Percentiles rank a stretch among this genome's conserved stretches.
Conservation (phyloP, 176 grass and related monocot genomes). For the Musa schizocarpa region DNA sequence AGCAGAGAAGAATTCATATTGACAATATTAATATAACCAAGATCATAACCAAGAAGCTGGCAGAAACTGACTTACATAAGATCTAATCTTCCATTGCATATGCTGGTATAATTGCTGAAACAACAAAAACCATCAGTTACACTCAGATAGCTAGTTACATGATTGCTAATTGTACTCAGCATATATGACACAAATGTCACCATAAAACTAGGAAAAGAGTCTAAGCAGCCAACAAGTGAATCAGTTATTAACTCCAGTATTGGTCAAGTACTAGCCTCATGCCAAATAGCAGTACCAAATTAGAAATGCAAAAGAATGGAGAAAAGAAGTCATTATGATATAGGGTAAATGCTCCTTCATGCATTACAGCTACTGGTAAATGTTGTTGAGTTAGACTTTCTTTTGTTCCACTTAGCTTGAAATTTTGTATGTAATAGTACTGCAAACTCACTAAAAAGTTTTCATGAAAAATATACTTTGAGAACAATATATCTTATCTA, state of each 20-base stretch:
- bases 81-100: conserved; percentile 82
- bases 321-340: neutral
- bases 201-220: neutral
- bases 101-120: conserved; percentile 80
- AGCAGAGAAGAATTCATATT: neutral
- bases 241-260: neutral
- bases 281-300: neutral
- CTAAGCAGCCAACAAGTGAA: neutral
- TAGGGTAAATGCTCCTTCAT: no score
- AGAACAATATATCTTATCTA: no score
- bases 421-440: no score
- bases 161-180: neutral
- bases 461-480: no score
- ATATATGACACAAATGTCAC: neutral
- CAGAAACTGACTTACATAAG: conserved; percentile 53
- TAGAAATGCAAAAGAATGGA: neutral
- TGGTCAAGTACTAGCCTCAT: neutral
- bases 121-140: conserved; percentile 17
- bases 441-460: no score
- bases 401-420: no score
- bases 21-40: neutral
- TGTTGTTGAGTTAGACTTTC: no score
- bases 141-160: neutral
- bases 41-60: neutral
- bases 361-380: no score